Evolutionary conservation across 2,329 filamentous ascomycete species (phyloP).

Genomic region (Elsinoe batatas): DNA sequence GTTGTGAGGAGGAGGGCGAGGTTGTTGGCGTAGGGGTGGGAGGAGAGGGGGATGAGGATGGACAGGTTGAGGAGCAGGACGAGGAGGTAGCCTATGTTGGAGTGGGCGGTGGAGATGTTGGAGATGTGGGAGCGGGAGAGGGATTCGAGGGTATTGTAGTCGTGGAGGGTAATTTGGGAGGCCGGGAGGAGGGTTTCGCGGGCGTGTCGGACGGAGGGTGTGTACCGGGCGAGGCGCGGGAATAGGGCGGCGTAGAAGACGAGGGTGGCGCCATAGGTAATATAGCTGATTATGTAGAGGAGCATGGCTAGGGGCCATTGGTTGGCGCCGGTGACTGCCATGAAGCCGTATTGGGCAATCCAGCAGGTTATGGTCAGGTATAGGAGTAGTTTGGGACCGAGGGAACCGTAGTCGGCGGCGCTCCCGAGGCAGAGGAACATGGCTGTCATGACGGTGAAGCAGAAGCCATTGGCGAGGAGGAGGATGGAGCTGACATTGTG

Average conservation of each 20-base stretch:
- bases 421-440: constrained; percentile 45
- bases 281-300: constrained; percentile 56
- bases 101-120: constrained; percentile 14
- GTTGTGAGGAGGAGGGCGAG: constrained; percentile 14
- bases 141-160: constrained; percentile 52
- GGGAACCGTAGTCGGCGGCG: constrained; percentile 55
- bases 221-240: constrained; percentile 34
- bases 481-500: constrained; percentile 47
- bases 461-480: constrained; percentile 55
- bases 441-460: constrained; percentile 56
- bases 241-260: constrained; percentile 62
- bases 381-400: constrained; percentile 53
- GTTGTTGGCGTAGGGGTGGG: constrained; percentile 9
- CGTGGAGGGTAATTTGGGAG: constrained; percentile 45
- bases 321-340: constrained; percentile 51
- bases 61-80: constrained; percentile 12
- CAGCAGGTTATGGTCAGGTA: constrained; percentile 52
- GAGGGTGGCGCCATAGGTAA: constrained; percentile 56
- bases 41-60: constrained; percentile 9
- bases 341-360: constrained; percentile 56
- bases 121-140: constrained; percentile 26
- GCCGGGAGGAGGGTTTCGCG: constrained; percentile 17
- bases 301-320: constrained; percentile 53
- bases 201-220: constrained; percentile 10
- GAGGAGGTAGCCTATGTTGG: constrained; percentile 13